A percentile compares a stretch with the other conserved stretches of the same genome.
Conservation (phyloP, 225 moss, liverwort and hornwort species). For the Marchantia polymorpha region DNA sequence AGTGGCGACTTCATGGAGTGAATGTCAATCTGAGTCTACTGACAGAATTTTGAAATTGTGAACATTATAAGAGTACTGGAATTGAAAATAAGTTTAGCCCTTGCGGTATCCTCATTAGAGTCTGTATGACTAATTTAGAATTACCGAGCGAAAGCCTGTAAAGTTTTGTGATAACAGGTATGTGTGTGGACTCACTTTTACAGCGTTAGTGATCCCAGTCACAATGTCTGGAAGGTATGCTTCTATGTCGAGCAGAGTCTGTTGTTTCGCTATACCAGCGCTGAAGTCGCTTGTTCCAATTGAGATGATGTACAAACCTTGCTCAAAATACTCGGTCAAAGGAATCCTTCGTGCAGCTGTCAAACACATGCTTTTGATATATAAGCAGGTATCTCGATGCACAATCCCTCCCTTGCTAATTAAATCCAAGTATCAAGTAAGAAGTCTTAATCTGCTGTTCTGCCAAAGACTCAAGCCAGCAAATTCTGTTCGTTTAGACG, state of each 20-base stretch:
- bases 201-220: constrained; percentile 21
- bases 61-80: too few relatives aligned
- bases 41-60: too few relatives aligned
- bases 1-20: too few relatives aligned
- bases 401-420: not conserved
- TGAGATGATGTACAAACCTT: constrained; percentile 38
- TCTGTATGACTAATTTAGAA: too few relatives aligned
- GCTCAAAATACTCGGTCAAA: constrained; percentile 20
- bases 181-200: constrained; percentile 26
- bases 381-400: not conserved
- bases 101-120: too few relatives aligned
- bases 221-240: constrained; percentile 29
- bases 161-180: too few relatives aligned
- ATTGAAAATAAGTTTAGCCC: too few relatives aligned
- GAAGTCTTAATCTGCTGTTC: not conserved
- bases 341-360: constrained; percentile 35
- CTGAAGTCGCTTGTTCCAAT: constrained; percentile 45
- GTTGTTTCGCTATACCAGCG: constrained; percentile 10
- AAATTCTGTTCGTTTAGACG: too few relatives aligned
- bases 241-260: constrained; percentile 20
- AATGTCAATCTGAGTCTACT: too few relatives aligned
- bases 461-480: too few relatives aligned
- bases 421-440: too few relatives aligned
- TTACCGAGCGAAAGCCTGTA: too few relatives aligned
- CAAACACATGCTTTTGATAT: not conserved